Conservation (phyloP, 1,284 basidiomycete species). For the Cryptococcus sp. region DNA sequence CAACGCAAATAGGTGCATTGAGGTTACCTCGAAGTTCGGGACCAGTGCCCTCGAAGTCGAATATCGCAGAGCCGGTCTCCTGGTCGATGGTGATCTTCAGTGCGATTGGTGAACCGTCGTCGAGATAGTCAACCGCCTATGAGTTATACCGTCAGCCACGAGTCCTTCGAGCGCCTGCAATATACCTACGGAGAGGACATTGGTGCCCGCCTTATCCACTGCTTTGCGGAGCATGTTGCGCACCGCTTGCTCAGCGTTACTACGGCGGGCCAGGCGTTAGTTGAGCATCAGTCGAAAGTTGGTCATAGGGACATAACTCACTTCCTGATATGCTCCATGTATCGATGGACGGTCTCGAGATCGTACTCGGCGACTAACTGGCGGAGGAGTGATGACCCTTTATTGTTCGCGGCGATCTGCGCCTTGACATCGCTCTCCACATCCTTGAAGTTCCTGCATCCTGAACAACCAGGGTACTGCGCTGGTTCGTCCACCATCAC, state of each 20-base stretch:
- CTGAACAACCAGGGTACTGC: slow-evolving; percentile 51
- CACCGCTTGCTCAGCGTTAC: slow-evolving; percentile 86
- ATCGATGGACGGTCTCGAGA: slow-evolving; percentile 80
- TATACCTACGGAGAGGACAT: slow-evolving; percentile 61
- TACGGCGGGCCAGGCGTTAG: slow-evolving; percentile 40
- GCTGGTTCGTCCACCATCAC: slow-evolving; percentile 82
- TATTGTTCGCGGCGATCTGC: slow-evolving; percentile 97
- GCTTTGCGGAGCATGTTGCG: slow-evolving; percentile 67
- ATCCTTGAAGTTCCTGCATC: slow-evolving; percentile 8
- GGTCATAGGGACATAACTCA: not conserved
- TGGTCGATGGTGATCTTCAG: slow-evolving; percentile 78
- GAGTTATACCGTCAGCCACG: not conserved
- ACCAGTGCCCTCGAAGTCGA: slow-evolving; percentile 86
- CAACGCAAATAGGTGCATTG: slow-evolving; percentile 83
- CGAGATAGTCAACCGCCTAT: slow-evolving; percentile 48
- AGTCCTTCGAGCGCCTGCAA: not conserved
- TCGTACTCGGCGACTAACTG: slow-evolving; percentile 83
- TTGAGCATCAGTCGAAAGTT: too few species aligned
- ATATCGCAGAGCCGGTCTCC: slow-evolving; percentile 73
- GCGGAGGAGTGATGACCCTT: slow-evolving; percentile 75
- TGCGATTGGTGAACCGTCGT: slow-evolving; percentile 83
- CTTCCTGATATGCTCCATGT: slow-evolving; percentile 75
- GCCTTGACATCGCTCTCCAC: slow-evolving; percentile 93
- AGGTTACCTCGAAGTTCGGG: slow-evolving; percentile 86
- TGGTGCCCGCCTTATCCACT: slow-evolving; percentile 54